Evolutionary conservation across 2,329 filamentous ascomycete species (phyloP), one percentile per base, ranked within the genome.

Genomic region (Chrysoporthe deuterocubensis): DNA sequence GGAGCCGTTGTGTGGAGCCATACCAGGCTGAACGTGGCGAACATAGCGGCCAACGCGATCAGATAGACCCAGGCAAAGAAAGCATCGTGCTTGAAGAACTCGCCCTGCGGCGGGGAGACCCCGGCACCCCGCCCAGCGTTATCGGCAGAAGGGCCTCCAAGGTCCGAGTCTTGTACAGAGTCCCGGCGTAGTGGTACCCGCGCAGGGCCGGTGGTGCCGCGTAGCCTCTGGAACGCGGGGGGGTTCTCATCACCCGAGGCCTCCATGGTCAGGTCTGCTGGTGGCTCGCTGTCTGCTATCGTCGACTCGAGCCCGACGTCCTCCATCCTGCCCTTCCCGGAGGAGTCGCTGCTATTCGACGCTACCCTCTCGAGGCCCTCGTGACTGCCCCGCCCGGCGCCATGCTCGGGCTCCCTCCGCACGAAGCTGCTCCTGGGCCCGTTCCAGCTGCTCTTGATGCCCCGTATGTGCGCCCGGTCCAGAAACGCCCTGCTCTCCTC

Each of bases 11-110:
- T 98, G 76, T 98, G 93, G 52, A 99, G 85, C 83, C 92, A 96
- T 34, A 97, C 91, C 16, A 99, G 85, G 71, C 97, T 89, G 74
- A 94, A 96, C 0, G 94, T 95, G 14, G 95, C 92, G 74, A 98
- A 87, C 75, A 98, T 87, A 50, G 91, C 91, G 58, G 92, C 94
- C 64, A 97, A 81, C 44, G 89, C 89, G 73, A 98, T 96, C 60
- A 97, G 81, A 77, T 94, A 99, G 56, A 97, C 84, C 80, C 93
- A 94, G 4, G 92, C 93, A 85, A 96, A 99, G 80, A 98, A 97
- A 5, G 90, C 85, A 78, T 99, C 96, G 77, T 98, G 93, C 62
- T 87, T 85, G 69, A 93, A 93, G 32, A 92, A 86, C 74, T 94
- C 91, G 62, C 85, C 85, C 52, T 89, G 85, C 68, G 72, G 74